phyloP scores from a whole-genome alignment of 2,329 filamentous ascomycete species.

The Zelopaecilomyces penicillatus region DNA sequence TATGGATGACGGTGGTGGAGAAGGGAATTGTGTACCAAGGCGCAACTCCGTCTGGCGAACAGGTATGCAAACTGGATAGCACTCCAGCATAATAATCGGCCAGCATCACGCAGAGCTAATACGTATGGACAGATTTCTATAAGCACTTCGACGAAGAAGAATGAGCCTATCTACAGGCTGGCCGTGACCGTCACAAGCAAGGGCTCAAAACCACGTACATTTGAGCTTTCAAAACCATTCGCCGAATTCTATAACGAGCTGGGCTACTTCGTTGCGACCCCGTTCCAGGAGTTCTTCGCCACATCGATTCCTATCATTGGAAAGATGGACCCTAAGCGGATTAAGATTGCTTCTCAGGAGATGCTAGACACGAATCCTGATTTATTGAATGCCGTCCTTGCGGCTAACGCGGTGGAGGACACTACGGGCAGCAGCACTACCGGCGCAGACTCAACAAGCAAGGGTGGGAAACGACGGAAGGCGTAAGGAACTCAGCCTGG shows the following conservation, averaged over 20 bases:
- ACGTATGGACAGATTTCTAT: conserved; percentile 56
- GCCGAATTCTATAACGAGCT: conserved; percentile 66
- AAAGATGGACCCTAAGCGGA: conserved; percentile 53
- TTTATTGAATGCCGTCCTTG: conserved; percentile 40
- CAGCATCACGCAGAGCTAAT: neutral
- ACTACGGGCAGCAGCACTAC: conserved; percentile 19
- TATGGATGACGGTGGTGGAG: conserved; percentile 81
- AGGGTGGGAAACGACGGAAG: conserved; percentile 40
- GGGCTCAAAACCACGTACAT: conserved; percentile 29
- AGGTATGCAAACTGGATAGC: conserved; percentile 33
- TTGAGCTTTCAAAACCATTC: conserved; percentile 57
- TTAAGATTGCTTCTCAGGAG: conserved; percentile 28
- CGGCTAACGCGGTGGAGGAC: conserved; percentile 21
- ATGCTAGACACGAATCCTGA: conserved; percentile 34
- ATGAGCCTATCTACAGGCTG: conserved; percentile 72
- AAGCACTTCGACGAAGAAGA: conserved; percentile 64
- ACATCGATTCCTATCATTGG: conserved; percentile 59
- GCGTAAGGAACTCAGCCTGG: conserved; percentile 16
- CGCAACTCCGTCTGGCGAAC: conserved; percentile 53
- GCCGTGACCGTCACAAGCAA: conserved; percentile 48
- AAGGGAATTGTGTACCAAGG: conserved; percentile 76
- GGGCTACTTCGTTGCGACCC: conserved; percentile 63
- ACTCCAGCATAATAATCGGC: neutral
- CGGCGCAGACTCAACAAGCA: conserved; percentile 26
- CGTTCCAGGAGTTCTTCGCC: conserved; percentile 72